A percentile compares a stretch with the other conserved stretches of the same genome.
These are phyloP conservation scores for Trametes sp. DNA, from an alignment of 1,284 basidiomycete species.

Conservation along the genomic window DNA sequence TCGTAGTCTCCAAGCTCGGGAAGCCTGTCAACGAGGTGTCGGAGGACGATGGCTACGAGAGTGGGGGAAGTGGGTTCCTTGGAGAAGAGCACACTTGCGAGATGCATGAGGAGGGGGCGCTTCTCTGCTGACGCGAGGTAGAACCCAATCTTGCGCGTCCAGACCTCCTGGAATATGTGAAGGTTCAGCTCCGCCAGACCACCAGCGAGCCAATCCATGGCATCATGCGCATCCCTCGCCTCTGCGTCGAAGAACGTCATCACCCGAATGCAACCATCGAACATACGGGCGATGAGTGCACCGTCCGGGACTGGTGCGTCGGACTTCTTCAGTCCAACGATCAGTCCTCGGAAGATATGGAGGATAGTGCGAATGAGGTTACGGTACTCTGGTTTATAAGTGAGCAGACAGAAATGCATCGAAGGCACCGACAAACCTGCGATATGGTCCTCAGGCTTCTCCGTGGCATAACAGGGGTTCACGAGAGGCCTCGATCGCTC, in stretches of 20 bases:
- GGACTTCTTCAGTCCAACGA: conserved; percentile 82
- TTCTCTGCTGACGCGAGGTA: conserved; percentile 85
- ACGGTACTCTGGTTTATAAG: conserved; percentile 70
- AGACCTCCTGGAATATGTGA: conserved; percentile 94
- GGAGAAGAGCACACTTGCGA: conserved; percentile 88
- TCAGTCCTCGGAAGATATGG: conserved; percentile 88
- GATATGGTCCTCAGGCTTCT: conserved; percentile 79
- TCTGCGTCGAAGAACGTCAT: conserved; percentile 90
- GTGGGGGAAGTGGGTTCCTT: conserved; percentile 89
- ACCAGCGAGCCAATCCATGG: conserved; percentile 86
- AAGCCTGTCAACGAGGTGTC: conserved; percentile 87
- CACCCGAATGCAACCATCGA: conserved; percentile 86
- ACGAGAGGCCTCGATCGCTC: conserved; percentile 85
- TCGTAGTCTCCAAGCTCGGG: conserved; percentile 89
- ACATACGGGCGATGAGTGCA: conserved; percentile 87
- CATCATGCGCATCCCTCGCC: conserved; percentile 82
- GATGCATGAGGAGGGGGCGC: conserved; percentile 83
- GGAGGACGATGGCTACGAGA: conserved; percentile 91
- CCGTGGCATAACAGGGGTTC: conserved; percentile 74
- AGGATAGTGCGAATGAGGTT: conserved; percentile 90
- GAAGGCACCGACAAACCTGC: conserved; percentile 58
- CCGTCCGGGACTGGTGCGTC: conserved; percentile 87
- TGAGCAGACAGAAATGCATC: background rate
- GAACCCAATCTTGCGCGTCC: conserved; percentile 90
- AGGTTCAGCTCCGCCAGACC: conserved; percentile 86